Evolutionary conservation across 768 basidiomycete species (phyloP), one percentile per base, ranked within the genome.

Genomic region (Leccinellum rugosiceps): DNA sequence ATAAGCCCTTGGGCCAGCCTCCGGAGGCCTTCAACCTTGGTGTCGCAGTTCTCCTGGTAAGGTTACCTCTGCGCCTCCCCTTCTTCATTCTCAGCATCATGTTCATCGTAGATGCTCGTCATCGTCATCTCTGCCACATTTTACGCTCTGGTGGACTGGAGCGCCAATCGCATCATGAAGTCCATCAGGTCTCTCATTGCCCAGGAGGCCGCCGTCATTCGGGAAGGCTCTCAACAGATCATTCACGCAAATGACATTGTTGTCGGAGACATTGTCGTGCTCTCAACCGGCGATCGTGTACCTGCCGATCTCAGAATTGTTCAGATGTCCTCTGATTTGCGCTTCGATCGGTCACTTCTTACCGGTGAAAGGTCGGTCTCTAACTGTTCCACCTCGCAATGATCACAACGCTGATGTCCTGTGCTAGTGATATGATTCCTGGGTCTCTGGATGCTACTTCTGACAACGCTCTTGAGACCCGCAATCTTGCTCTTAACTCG

Each of bases 271-370:
- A 68, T 84, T 32, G 75, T 84, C 53, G 74, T 75, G 3, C 81
- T 84, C 63, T 66, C 74, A 30, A 78, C 82, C 3, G 83, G 83
- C 17, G 81, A 85, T 60, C 77, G 84, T 11, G 75, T 85, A 6
- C 84, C 84, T 6, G 83, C 84, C 0, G 85, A 86, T 61, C 70
- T 85, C 28, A 77, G 84, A 25, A 74, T 86, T 9, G 76, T 84
- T 38, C 67, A 80, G 13, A 77, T 77, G 58, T 80, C 81, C 1
- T 75, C 76, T 6, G 83, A 84, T 59, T 69, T 83, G 55, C 75
- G 76, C 31, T 75, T 83, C 47, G 83, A 84, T 55, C 75, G 82
- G 10, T 76, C 82, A 1, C 75, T 83, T 32, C 74, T 84, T 32
- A 84, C 83, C 4, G 80, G 78, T 9, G 80, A 80, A 63, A 76